Evolutionary conservation across 1,139 yeast species (phyloP), one percentile per base, ranked within the genome.

Genomic region (Yamadazyma aaseri): DNA sequence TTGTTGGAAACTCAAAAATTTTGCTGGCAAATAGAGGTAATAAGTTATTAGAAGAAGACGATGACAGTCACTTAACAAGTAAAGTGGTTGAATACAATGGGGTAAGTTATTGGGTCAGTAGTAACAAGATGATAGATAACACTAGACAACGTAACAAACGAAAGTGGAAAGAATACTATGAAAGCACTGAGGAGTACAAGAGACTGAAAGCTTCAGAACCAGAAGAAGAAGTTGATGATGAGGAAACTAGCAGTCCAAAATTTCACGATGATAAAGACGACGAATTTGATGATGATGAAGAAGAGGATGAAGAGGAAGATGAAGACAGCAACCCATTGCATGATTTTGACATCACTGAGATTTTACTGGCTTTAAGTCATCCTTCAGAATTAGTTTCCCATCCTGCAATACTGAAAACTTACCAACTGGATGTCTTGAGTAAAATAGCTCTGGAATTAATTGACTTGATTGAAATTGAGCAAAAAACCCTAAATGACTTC

Each of bases 351-450:
- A 49, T 75, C 20, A 68, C 73, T 15, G 81, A 80, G 32, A 63
- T 89, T 17, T 63, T 92, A 40, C 77, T 82, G 9, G 96, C 97
- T 0, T 75, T 92, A 15, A 69, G 77, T 11, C 85, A 86, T 40
- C 94, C 97, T 0, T 73, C 86, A 10, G 96, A 92, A 50, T 61
- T 90, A 3, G 77, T 85, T 2, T 70, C 73, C 2, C 92, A 86
- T 50, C 81, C 82, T 6, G 78, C 89, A 0, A 67, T 86, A 13
- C 73, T 79, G 39, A 75, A 72, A 41, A 83, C 95, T 0, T 92
- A 76, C 55, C 63, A 60, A 39, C 73, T 67, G 67, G 50, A 42
- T 60, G 76, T 52, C 48, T 73, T 45, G 71, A 44, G 67, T 60
- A 48, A 71, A 63, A 57, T 90, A 46, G 84, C 96, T 1, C 63